Evolutionary conservation across 106 monocot genomes (phyloP), one percentile per base, ranked within the genome.

Genomic region (Narthecium ossifragum): DNA sequence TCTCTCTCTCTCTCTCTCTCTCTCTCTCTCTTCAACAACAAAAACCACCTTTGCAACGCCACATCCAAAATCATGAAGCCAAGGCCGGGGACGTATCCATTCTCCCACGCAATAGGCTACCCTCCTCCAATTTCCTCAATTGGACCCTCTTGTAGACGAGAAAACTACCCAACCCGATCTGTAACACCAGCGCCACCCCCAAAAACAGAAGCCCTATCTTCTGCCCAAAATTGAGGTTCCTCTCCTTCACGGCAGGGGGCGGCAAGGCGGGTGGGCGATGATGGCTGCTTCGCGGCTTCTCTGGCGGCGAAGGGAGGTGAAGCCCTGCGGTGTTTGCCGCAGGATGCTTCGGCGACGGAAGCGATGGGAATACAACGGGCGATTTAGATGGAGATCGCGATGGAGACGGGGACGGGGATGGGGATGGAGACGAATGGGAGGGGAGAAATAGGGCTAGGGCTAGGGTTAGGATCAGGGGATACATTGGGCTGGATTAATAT

Each of bases 111-210:
- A 10, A 5, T 5, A 5, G 36, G 36, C 10, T 6, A 5, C 5
- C 21, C 18, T 22, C 22, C 17, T 57, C 57, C 31, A 57, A 15
- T n/a, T 57, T 57, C 34, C 57, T 57, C 21, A 57, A 31, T 15
- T 34, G 31, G 13, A 18, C 1, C 57, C 33, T 57, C 14, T 29
- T 31, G 2, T 18, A 22, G 18, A 57, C 18, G 34, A 57, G 23
- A 22, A 57, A 57, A 15, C 29, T 34, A 20, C 17, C 57, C n/a
- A 57, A n/a, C 17, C 15, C 57, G 15, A 57, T 0, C 57, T 57
- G 57, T 15, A 57, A n/a, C 4, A 22, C 2, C 2, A 30, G 20
- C 10, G 34, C 34, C 6, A 57, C 31, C 6, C 57, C 57, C 4
- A 22, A 3, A 21, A 57, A 57, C 34, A 57, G 17, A 15, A 57